These are phyloP conservation scores for Nicotiana tabacum DNA, from an alignment of 257 asterid species.

Conservation along the genomic window DNA sequence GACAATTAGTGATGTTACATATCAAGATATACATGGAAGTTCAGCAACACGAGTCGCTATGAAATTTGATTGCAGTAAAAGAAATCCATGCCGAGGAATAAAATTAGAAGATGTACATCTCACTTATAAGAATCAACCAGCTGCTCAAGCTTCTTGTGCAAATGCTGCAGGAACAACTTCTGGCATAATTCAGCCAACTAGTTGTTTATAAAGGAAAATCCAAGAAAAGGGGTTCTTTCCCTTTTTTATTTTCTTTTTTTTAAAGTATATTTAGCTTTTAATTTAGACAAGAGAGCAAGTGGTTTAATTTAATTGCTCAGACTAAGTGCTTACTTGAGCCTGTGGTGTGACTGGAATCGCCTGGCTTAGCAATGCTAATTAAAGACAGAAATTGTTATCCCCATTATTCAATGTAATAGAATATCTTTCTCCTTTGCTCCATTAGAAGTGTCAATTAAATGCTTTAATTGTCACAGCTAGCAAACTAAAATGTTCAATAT, in stretches of 20 bases:
- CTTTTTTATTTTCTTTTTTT: no score
- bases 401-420: background rate
- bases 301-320: background rate
- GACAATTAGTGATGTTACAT: background rate
- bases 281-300: background rate
- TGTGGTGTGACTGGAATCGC: background rate
- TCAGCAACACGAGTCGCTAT: background rate
- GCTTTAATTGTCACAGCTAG: background rate
- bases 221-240: background rate
- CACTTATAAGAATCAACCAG: background rate
- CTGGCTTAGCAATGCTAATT: background rate
- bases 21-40: background rate
- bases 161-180: constrained; percentile 8
- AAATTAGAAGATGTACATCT: background rate
- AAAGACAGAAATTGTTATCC: background rate
- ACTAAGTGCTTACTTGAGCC: background rate
- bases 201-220: background rate
- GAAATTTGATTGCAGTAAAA: background rate
- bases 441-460: background rate
- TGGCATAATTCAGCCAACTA: constrained; percentile 1
- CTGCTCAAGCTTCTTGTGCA: constrained; percentile 5
- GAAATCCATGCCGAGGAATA: background rate
- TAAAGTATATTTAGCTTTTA: background rate
- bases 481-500: background rate
- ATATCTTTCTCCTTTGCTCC: background rate